Conservation (phyloP, 106 monocot species). For the Dendrobium catenatum region DNA sequence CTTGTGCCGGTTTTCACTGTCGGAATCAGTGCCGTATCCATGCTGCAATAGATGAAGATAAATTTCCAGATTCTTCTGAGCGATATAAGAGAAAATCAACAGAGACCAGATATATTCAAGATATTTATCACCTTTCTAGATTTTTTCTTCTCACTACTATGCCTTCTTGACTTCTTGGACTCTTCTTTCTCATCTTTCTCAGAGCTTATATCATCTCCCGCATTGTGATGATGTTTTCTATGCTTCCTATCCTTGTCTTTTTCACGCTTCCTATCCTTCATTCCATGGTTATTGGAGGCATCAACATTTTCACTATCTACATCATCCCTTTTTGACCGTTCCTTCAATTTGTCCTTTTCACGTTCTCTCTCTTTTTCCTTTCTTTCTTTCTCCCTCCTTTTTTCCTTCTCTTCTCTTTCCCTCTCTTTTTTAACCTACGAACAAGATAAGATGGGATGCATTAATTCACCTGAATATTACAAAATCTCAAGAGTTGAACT, state of each 20-base stretch:
- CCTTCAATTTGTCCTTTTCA: slow-evolving; percentile 76
- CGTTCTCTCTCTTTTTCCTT: slow-evolving; percentile 51
- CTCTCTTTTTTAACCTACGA: slow-evolving; percentile 77
- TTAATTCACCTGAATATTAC: not conserved
- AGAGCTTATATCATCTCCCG: slow-evolving; percentile 66
- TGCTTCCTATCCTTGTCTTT: slow-evolving; percentile 92
- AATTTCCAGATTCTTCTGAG: not conserved
- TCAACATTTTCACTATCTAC: slow-evolving; percentile 47
- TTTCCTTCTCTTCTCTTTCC: slow-evolving; percentile 70
- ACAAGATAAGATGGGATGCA: not conserved
- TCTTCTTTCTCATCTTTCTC: slow-evolving; percentile 87
- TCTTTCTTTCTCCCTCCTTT: slow-evolving; percentile 61
- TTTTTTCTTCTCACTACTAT: slow-evolving; percentile 75
- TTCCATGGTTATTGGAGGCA: slow-evolving; percentile 30
- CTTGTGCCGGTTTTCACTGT: slow-evolving; percentile 63
- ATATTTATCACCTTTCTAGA: slow-evolving; percentile 64
- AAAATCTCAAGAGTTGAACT: not conserved
- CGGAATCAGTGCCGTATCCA: slow-evolving; percentile 65
- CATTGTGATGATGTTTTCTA: slow-evolving; percentile 68
- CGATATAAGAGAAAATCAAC: not conserved
- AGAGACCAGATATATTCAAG: not conserved
- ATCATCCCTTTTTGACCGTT: slow-evolving; percentile 58
- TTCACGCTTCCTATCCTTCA: slow-evolving; percentile 70
- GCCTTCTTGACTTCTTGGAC: slow-evolving; percentile 69
- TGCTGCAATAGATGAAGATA: slow-evolving; percentile 40